Evolutionary conservation across 2,329 filamentous ascomycete species (phyloP).

Genomic region (Hymenoscyphus repandus): DNA sequence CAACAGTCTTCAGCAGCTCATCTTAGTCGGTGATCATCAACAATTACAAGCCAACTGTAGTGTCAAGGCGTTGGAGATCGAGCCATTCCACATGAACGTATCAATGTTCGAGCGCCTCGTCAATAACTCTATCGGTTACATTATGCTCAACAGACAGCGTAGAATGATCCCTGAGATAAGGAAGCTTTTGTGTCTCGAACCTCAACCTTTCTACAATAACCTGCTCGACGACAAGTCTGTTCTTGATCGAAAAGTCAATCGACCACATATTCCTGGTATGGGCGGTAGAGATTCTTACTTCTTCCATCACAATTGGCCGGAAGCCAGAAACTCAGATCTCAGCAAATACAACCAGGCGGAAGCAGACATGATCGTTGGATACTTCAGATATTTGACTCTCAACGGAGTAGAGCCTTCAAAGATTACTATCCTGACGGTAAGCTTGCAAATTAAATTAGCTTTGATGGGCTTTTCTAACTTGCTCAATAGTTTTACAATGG

Average conservation of each 20-base stretch:
- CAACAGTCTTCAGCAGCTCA: slow-evolving; percentile 57
- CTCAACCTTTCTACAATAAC: slow-evolving; percentile 53
- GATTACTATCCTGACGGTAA: slow-evolving; percentile 69
- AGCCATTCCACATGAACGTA: slow-evolving; percentile 55
- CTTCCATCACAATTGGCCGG: slow-evolving; percentile 60
- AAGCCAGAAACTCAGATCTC: slow-evolving; percentile 55
- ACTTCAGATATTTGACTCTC: slow-evolving; percentile 65
- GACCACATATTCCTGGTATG: slow-evolving; percentile 56
- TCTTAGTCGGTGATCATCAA: slow-evolving; percentile 65
- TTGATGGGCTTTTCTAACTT: neutral
- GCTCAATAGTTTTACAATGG: slow-evolving; percentile 67
- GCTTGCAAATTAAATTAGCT: neutral
- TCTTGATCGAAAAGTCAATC: slow-evolving; percentile 41
- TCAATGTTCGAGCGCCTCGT: slow-evolving; percentile 67
- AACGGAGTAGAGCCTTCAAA: slow-evolving; percentile 56
- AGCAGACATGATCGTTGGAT: slow-evolving; percentile 68
- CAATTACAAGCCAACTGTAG: slow-evolving; percentile 60
- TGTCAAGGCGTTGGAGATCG: slow-evolving; percentile 46
- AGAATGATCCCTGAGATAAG: slow-evolving; percentile 68
- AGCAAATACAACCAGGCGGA: slow-evolving; percentile 68
- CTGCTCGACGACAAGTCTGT: slow-evolving; percentile 56
- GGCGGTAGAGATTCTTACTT: slow-evolving; percentile 54
- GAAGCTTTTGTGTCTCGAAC: slow-evolving; percentile 40
- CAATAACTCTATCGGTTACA: slow-evolving; percentile 49
- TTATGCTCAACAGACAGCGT: slow-evolving; percentile 53